Conservation (phyloP, 2,329 filamentous ascomycete species). For the Pezicula carpinea region DNA sequence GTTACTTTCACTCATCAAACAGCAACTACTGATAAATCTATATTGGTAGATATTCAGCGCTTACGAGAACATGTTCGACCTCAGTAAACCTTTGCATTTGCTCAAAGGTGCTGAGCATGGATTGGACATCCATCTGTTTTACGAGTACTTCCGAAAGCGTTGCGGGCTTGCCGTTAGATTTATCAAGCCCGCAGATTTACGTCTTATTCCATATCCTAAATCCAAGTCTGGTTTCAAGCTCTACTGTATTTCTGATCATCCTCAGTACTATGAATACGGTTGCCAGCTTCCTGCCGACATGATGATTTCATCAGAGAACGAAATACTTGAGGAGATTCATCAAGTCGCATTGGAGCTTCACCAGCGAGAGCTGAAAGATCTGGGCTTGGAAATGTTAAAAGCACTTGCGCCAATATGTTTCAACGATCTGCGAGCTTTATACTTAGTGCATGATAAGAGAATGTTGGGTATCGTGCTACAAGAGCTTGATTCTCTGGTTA, state of each 20-base stretch:
- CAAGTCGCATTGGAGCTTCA: conserved; percentile 27
- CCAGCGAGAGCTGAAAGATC: conserved; percentile 23
- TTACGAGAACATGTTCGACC: background rate
- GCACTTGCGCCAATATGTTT: conserved; percentile 24
- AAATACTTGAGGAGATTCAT: conserved; percentile 21
- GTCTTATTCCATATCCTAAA: background rate
- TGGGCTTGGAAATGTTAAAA: conserved; percentile 20
- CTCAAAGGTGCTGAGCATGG: conserved; percentile 3
- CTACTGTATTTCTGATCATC: background rate
- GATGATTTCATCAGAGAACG: conserved; percentile 8
- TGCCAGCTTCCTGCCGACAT: background rate
- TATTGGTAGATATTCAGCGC: conserved; percentile 1
- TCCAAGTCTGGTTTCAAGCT: background rate
- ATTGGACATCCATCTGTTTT: conserved; percentile 6
- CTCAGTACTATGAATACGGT: no score
- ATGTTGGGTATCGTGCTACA: conserved; percentile 31
- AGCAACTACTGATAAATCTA: no score
- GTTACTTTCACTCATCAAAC: background rate
- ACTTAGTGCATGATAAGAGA: conserved; percentile 29
- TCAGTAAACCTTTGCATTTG: conserved; percentile 3
- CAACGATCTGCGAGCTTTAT: conserved; percentile 29
- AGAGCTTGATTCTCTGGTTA: conserved; percentile 20
- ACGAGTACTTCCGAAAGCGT: background rate
- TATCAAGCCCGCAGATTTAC: conserved; percentile 1
- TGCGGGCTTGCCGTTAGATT: background rate